A percentile compares a stretch with the other conserved stretches of the same genome.
phyloP scores from a whole-genome alignment of 1,284 basidiomycete genomes.

The Flammula alnicola region DNA sequence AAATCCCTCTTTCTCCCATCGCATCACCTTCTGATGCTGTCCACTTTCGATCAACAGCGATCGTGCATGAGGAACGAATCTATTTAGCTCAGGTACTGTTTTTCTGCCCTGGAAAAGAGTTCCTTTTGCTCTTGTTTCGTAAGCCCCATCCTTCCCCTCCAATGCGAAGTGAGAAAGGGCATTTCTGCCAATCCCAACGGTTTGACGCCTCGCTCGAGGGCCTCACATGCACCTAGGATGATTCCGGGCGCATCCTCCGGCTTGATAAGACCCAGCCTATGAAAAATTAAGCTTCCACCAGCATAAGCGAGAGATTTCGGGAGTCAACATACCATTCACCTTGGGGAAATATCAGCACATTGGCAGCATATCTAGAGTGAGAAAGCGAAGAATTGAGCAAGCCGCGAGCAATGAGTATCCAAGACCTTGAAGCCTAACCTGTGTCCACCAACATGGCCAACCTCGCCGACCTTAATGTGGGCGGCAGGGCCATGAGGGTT shows the following conservation, averaged over 20 bases:
- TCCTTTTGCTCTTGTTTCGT: constrained; percentile 63
- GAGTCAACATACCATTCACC: constrained; percentile 73
- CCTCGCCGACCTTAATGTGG: constrained; percentile 58
- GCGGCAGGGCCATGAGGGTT: constrained; percentile 28
- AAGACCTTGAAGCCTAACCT: constrained; percentile 53
- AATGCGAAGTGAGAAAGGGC: constrained; percentile 51
- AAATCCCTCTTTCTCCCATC: too few species aligned
- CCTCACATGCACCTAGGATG: constrained; percentile 43
- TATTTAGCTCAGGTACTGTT: neutral
- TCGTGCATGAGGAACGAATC: too few species aligned
- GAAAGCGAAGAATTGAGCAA: constrained; percentile 4
- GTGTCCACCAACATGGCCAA: constrained; percentile 86
- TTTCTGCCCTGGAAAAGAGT: constrained; percentile 25
- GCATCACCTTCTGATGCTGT: too few species aligned
- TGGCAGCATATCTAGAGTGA: constrained; percentile 73
- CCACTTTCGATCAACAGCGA: too few species aligned
- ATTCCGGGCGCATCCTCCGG: constrained; percentile 59
- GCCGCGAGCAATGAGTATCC: neutral
- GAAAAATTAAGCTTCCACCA: constrained; percentile 4
- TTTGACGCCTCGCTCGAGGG: constrained; percentile 40
- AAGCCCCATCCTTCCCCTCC: constrained; percentile 81
- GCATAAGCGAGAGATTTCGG: neutral
- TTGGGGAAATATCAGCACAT: constrained; percentile 74
- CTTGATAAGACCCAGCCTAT: constrained; percentile 65
- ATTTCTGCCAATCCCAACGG: constrained; percentile 35